phyloP scores from a whole-genome alignment of 805 yeast genomes.

The Candida adriatica region DNA sequence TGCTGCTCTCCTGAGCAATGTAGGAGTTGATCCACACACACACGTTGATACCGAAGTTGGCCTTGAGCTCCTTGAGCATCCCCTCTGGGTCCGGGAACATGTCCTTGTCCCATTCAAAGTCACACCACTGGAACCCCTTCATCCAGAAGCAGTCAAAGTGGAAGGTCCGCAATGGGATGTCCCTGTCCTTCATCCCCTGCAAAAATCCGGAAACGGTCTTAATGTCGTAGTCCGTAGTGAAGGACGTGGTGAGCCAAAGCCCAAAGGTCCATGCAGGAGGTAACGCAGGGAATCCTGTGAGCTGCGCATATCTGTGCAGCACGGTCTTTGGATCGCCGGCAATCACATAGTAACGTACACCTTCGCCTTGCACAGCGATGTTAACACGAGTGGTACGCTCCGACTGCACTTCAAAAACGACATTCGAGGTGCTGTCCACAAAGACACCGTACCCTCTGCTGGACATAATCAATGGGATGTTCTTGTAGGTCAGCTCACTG shows the following conservation, averaged over 20 bases:
- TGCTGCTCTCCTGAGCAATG: conserved; percentile 16
- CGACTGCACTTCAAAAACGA: conserved; percentile 16
- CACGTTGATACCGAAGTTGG: conserved; percentile 31
- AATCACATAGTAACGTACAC: conserved; percentile 17
- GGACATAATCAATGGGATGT: conserved; percentile 18
- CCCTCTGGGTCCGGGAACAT: conserved; percentile 17
- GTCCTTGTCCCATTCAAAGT: conserved; percentile 19
- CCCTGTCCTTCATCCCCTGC: conserved; percentile 19
- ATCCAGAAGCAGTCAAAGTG: conserved; percentile 21
- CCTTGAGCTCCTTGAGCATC: conserved; percentile 27
- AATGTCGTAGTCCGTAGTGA: conserved; percentile 20
- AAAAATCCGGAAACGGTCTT: conserved; percentile 16
- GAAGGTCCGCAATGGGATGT: conserved; percentile 18
- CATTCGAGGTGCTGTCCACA: conserved; percentile 16
- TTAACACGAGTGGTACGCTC: conserved; percentile 20
- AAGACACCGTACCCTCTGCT: conserved; percentile 20
- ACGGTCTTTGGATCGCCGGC: conserved; percentile 20
- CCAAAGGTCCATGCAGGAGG: conserved; percentile 23
- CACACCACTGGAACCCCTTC: conserved; percentile 22
- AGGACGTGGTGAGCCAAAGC: conserved; percentile 18
- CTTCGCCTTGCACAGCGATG: conserved; percentile 17
- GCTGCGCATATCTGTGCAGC: conserved; percentile 16
- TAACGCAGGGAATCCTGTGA: conserved; percentile 18
- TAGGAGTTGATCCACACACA: conserved; percentile 21
- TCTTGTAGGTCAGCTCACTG: conserved; percentile 19